Conservation (phyloP, 2,329 filamentous ascomycete genomes). For the Pseudogymnoascus sp. region DNA sequence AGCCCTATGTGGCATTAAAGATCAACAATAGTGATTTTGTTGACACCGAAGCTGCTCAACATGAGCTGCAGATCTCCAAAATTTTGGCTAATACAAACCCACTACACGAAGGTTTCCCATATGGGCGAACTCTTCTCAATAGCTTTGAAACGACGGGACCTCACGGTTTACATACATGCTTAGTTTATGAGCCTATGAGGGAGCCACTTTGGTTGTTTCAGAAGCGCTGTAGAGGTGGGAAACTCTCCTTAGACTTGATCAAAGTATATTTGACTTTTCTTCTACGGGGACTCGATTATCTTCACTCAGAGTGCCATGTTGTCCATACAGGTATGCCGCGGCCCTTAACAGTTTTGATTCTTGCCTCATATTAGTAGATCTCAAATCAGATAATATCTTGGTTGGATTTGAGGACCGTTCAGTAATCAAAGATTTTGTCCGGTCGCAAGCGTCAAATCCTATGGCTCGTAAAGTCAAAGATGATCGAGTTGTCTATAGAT, state of each 20-base stretch:
- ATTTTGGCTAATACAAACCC: background rate
- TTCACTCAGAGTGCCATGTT: constrained; percentile 10
- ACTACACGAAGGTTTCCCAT: background rate
- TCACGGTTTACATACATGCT: constrained; percentile 12
- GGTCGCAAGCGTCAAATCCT: constrained; percentile 14
- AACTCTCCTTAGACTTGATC: constrained; percentile 9
- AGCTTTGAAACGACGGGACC: constrained; percentile 10
- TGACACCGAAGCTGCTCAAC: constrained; percentile 1
- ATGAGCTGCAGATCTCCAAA: constrained; percentile 3
- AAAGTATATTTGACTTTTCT: constrained; percentile 11
- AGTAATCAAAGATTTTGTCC: constrained; percentile 16
- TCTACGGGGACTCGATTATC: constrained; percentile 10
- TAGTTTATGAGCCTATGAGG: constrained; percentile 15
- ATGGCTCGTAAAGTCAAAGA: constrained; percentile 16
- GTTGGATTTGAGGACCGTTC: constrained; percentile 15
- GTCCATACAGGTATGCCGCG: constrained; percentile 1
- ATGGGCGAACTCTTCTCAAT: constrained; percentile 12
- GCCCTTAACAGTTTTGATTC: background rate
- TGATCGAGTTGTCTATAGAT: constrained; percentile 16
- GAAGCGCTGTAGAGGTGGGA: constrained; percentile 7
- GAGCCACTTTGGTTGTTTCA: constrained; percentile 13
- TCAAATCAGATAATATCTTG: constrained; percentile 19
- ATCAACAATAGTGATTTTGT: constrained; percentile 7
- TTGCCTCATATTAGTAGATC: constrained; percentile 11
- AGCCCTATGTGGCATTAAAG: constrained; percentile 7